Base-by-base conservation (phyloP, 2,329 filamentous ascomycete genomes). In the Magnaporthiopsis rhizophila region DNA sequence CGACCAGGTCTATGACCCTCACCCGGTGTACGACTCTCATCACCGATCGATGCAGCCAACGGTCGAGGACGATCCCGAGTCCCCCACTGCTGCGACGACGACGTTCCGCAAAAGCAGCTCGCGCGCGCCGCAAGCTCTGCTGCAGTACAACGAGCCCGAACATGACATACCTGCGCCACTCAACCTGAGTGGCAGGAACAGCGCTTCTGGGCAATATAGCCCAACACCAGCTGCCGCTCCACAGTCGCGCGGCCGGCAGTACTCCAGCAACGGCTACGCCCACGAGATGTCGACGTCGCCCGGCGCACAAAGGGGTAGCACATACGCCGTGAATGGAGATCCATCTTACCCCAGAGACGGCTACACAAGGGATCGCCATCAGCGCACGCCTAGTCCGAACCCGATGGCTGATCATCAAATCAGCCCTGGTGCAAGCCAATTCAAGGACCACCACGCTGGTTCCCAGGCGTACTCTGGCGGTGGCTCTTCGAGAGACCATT, bases 21-120 rank as follows among this genome's bases (percentile, higher is more conserved):
- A 53, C 45, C 45, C 45, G 3, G 7, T 21, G 11, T 53, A 53
- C n/a, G 45, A 81, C 63, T 69, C 73, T 53, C 80, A 80, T 57
- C 75, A 78, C 69, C 78, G 79, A 65, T 80, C 81, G 0, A 81
- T 86, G 83, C 86, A 87, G 69, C 84, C 83, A 3, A 87, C 82
- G 8, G 85, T 86, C 7, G 87, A 89, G 70, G 86, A 89, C 67
- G 84, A 81, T 7, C 85, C 86, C 4, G 85, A 87, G 61, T 81
- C 83, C 1, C 77, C 79, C 1, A 70, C 72, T 3, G 68, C 71
- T 3, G 63, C 71, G 1, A 63, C 66, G 12, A 65, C 70, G n/a
- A 70, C 71, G 1, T 69, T 68, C 59, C 70, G 72, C 57, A 70
- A 71, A 24, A 71, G 69, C 61, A 67, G 66, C 7, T 71, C 70